A percentile compares a stretch with the other conserved stretches of the same genome.
Conservation (phyloP, 192 early-diverging fungal species). For the Coemansia sp. region DNA sequence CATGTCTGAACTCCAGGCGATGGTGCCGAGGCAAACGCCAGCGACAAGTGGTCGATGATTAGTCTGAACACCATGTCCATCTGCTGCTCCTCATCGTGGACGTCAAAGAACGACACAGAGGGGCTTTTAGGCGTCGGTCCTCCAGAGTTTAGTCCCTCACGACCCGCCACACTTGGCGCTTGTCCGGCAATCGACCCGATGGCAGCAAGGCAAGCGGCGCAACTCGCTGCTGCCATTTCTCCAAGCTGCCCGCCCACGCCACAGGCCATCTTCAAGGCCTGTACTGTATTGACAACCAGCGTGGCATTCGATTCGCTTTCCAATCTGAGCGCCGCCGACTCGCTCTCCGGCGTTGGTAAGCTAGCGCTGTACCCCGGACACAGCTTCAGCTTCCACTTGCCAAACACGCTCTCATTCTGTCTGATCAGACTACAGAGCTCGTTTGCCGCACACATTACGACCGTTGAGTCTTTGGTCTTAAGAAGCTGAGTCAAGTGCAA, state of each 20-base stretch:
- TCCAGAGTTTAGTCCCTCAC: background rate
- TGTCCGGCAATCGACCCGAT: conserved; percentile 38
- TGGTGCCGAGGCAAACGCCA: conserved; percentile 47
- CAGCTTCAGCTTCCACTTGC: conserved; percentile 40
- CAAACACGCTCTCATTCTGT: conserved; percentile 22
- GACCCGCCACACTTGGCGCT: conserved; percentile 4
- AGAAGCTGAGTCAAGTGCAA: conserved; percentile 28
- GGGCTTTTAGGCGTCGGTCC: background rate
- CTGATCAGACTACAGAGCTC: conserved; percentile 32
- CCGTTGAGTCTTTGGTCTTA: conserved; percentile 33
- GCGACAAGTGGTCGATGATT: conserved; percentile 46
- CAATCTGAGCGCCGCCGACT: background rate
- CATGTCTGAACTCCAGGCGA: conserved; percentile 50
- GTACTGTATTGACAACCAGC: conserved; percentile 17
- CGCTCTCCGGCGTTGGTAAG: background rate
- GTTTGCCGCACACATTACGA: conserved; percentile 40
- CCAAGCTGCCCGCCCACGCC: conserved; percentile 25
- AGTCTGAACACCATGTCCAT: conserved; percentile 51
- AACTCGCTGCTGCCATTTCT: conserved; percentile 41
- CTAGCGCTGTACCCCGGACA: background rate
- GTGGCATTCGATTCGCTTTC: conserved; percentile 16
- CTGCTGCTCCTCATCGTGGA: conserved; percentile 35
- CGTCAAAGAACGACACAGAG: conserved; percentile 3
- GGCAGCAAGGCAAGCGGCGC: conserved; percentile 38
- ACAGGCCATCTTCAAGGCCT: conserved; percentile 29